These are phyloP conservation scores for Paramarasmius palmivorus DNA, from an alignment of 1,284 basidiomycete species.

Conservation along the genomic window DNA sequence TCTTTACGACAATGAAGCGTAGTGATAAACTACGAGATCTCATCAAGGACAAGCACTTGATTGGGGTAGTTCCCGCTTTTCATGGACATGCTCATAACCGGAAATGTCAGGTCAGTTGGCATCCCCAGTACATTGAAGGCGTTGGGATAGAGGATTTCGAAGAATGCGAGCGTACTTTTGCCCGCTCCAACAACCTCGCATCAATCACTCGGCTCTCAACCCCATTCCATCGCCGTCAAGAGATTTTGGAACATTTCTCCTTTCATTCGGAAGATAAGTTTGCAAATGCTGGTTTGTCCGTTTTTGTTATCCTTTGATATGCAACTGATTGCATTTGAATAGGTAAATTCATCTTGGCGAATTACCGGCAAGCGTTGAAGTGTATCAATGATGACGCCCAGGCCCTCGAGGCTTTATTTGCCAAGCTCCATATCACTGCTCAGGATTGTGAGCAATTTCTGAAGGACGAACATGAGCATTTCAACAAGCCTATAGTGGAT, in stretches of 20 bases:
- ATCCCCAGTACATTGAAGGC: slow-evolving; percentile 28
- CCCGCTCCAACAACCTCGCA: slow-evolving; percentile 29
- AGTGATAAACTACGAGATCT: slow-evolving; percentile 20
- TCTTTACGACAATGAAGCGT: not conserved
- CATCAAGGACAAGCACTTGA: slow-evolving; percentile 18
- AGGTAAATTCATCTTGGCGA: not conserved
- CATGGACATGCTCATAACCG: slow-evolving; percentile 33
- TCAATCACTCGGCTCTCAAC: slow-evolving; percentile 22
- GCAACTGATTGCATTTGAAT: not conserved
- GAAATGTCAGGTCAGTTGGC: slow-evolving; percentile 29
- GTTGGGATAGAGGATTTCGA: slow-evolving; percentile 37
- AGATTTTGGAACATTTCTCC: slow-evolving; percentile 21
- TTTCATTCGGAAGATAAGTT: slow-evolving; percentile 22
- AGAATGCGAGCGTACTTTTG: slow-evolving; percentile 31
- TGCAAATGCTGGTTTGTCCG: slow-evolving; percentile 11
- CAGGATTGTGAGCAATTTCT: slow-evolving; percentile 22
- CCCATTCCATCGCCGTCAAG: slow-evolving; percentile 26
- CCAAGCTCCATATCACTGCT: slow-evolving; percentile 2
- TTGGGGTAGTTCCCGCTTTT: slow-evolving; percentile 25
- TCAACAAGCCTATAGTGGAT: slow-evolving; percentile 11
- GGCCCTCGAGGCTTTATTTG: not conserved
- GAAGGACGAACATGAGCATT: slow-evolving; percentile 19
- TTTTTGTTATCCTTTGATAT: not conserved
- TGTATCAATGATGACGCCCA: slow-evolving; percentile 17
- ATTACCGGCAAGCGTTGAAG: slow-evolving; percentile 25